phyloP scores from a whole-genome alignment of 2,329 filamentous ascomycete genomes.

The Amylocarpus encephaloides region DNA sequence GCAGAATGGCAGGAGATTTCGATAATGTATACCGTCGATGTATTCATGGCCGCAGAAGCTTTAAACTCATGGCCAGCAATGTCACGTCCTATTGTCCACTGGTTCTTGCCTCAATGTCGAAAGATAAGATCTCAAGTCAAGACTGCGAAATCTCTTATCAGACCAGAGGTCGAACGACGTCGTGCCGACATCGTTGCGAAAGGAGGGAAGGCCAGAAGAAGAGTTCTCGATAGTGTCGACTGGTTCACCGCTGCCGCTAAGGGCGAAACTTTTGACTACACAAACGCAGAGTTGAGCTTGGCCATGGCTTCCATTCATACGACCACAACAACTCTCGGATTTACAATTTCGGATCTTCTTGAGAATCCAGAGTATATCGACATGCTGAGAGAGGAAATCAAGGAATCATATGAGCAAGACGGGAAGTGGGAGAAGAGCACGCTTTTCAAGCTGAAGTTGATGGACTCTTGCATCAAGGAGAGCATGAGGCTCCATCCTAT shows the following conservation, averaged over 20 bases:
- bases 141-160: constrained; percentile 33
- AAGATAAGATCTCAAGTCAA: constrained; percentile 34
- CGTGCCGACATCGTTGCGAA: constrained; percentile 6
- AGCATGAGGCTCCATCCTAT: constrained; percentile 33
- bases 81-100: constrained; percentile 38
- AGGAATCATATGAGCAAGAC: constrained; percentile 31
- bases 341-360: constrained; percentile 47
- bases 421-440: constrained; percentile 27
- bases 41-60: constrained; percentile 32
- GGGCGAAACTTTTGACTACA: constrained; percentile 30
- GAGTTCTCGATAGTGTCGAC: constrained; percentile 36
- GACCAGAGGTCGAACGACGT: constrained; percentile 22
- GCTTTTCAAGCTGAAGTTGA: constrained; percentile 24
- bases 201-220: constrained; percentile 17
- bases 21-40: constrained; percentile 38
- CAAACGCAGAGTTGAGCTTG: constrained; percentile 33
- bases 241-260: constrained; percentile 38
- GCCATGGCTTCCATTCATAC: constrained; percentile 46
- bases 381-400: constrained; percentile 32
- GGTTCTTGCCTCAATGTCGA: constrained; percentile 38
- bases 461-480: constrained; percentile 37
- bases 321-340: constrained; percentile 39
- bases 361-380: constrained; percentile 39
- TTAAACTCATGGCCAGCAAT: constrained; percentile 37
- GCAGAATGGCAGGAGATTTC: constrained; percentile 41